Evolutionary conservation across 805 yeast species (phyloP), one percentile per base, ranked within the genome.

Genomic region (Myxozyma mucilagina): DNA sequence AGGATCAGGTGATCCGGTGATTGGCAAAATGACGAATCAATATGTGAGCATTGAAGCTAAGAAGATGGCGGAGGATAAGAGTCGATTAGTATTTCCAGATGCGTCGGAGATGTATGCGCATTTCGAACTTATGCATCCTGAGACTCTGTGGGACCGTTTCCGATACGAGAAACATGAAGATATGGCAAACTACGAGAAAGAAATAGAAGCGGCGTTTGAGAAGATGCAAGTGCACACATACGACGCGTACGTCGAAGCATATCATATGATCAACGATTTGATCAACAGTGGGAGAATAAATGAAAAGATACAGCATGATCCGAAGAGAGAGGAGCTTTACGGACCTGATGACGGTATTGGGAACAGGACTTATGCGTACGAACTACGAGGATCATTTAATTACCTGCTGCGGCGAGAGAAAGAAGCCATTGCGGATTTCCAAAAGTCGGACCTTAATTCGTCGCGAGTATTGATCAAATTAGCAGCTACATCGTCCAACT

Each of bases 91-190:
- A 20, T 50, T 50, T n/a, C 53, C 53, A 6, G 53, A 50, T 50
- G 53, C 53, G 34, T 50, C 45, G 44, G 53, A 50, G 45, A 50
- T 50, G 53, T 50, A 38, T 50, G 38, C 45, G 35, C 35, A 50
- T 39, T 50, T 50, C n/a, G 45, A 50, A 4, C 35, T 38, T 11
- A 50, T 50, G 53, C 42, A 50, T 20, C 2, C 20, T 10, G 4
- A 6, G 6, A 44, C 38, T 29, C 2, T 4, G 8, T 14, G 16
- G 20, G 42, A 31, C 20, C 42, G 29, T 10, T n/a, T n/a, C 24
- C 8, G 13, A 16, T 34, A 34, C 24, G 16, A 18, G 31, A 4
- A 24, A 5, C 31, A 35, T 6, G 2, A 14, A 35, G 31, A 34
- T 14, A 20, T 31, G 2, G 43, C 9, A 4, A 35, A 10, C 1